Conservation (phyloP, 1,284 basidiomycete species). For the Fomitopsis betulina region DNA sequence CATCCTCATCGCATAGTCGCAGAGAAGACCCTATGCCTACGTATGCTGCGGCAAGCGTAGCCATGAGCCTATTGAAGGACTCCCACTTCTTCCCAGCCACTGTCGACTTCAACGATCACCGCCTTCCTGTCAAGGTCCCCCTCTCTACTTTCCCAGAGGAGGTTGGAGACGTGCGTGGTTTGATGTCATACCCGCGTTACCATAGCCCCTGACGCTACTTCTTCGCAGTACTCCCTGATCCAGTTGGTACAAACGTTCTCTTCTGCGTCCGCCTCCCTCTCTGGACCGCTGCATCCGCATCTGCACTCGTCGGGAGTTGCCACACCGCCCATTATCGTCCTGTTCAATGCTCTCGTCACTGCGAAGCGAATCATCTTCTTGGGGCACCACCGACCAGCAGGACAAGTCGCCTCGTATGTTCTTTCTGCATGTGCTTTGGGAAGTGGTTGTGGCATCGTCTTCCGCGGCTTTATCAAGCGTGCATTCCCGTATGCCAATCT, state of each 20-base stretch:
- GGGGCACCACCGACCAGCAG: slow-evolving; percentile 82
- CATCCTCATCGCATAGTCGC: slow-evolving; percentile 47
- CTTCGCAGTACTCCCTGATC: slow-evolving; percentile 82
- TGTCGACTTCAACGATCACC: slow-evolving; percentile 75
- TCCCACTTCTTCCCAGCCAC: slow-evolving; percentile 91
- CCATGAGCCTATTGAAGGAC: slow-evolving; percentile 62
- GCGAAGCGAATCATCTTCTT: slow-evolving; percentile 94
- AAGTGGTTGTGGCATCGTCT: slow-evolving; percentile 82
- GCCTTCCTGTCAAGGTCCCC: slow-evolving; percentile 84
- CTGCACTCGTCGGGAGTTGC: slow-evolving; percentile 87
- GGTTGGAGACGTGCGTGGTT: slow-evolving; percentile 82
- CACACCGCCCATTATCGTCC: slow-evolving; percentile 90
- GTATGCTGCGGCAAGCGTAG: slow-evolving; percentile 15
- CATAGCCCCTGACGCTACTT: not conserved
- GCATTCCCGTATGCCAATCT: slow-evolving; percentile 95
- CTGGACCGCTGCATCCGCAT: slow-evolving; percentile 84
- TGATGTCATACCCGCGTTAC: slow-evolving; percentile 8
- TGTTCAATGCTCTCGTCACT: slow-evolving; percentile 94
- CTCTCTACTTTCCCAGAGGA: slow-evolving; percentile 86
- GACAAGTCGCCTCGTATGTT: slow-evolving; percentile 86
- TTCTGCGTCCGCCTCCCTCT: slow-evolving; percentile 53
- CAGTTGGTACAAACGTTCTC: slow-evolving; percentile 89
- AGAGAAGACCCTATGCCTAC: slow-evolving; percentile 17
- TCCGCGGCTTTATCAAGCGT: slow-evolving; percentile 82
- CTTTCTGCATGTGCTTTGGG: slow-evolving; percentile 90